Conservation (phyloP, 352 stramenopile genomes). For the Halophytophthora batemanensis region DNA sequence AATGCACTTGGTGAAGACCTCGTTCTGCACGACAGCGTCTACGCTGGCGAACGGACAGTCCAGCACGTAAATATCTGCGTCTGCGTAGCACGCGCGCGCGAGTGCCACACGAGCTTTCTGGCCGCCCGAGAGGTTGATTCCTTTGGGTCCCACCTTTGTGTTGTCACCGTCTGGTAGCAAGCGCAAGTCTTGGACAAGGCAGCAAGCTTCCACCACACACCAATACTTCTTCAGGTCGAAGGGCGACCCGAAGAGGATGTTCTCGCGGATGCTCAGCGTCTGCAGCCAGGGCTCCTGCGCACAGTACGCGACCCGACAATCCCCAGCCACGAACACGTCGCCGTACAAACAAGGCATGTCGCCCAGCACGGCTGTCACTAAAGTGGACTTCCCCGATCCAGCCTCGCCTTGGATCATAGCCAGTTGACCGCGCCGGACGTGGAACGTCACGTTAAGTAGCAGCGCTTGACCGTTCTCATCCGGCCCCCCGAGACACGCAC, state of each 20-base stretch:
- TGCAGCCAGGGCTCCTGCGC: slow-evolving; percentile 95
- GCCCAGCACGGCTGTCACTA: slow-evolving; percentile 50
- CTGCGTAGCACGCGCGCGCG: slow-evolving; percentile 51
- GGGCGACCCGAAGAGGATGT: slow-evolving; percentile 94
- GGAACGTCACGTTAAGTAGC: slow-evolving; percentile 49
- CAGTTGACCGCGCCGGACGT: slow-evolving; percentile 41
- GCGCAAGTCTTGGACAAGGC: slow-evolving; percentile 37
- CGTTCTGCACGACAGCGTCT: slow-evolving; percentile 54
- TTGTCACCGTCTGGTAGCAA: slow-evolving; percentile 54
- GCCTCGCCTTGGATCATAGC: slow-evolving; percentile 58
- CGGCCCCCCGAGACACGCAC: slow-evolving; percentile 42
- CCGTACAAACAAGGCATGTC: slow-evolving; percentile 42
- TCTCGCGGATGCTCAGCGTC: slow-evolving; percentile 95
- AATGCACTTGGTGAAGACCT: slow-evolving; percentile 60
- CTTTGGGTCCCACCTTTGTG: slow-evolving; percentile 45
- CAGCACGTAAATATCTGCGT: slow-evolving; percentile 53
- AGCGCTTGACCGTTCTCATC: slow-evolving; percentile 33
- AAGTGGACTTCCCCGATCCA: slow-evolving; percentile 60
- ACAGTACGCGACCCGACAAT: slow-evolving; percentile 69
- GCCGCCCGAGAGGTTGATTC: slow-evolving; percentile 52
- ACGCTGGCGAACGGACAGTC: slow-evolving; percentile 54
- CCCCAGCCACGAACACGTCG: slow-evolving; percentile 29
- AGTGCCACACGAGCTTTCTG: slow-evolving; percentile 57
- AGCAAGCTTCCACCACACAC: slow-evolving; percentile 62
- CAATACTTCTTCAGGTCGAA: slow-evolving; percentile 66